Percentiles rank a stretch among this genome's conserved stretches.
Evolutionary conservation across 139 green algal genomes (phyloP).

Genomic region (Micractinium sp.): DNA sequence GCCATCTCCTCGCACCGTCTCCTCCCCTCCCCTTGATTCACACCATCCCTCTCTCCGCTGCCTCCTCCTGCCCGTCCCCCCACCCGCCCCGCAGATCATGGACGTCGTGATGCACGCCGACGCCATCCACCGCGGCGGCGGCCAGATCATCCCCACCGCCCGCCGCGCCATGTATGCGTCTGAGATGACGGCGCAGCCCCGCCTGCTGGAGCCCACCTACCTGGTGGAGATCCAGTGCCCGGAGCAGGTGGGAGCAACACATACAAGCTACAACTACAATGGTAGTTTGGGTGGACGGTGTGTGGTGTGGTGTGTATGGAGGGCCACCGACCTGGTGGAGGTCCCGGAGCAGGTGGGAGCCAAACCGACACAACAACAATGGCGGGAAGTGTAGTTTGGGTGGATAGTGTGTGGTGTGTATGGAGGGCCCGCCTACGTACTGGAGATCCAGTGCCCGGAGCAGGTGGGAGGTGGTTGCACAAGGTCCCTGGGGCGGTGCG

Average conservation of each 20-base stretch:
- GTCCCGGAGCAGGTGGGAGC: no score
- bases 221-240: slow-evolving; percentile 99
- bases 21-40: neutral
- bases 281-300: no score
- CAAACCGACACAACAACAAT: no score
- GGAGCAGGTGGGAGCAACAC: slow-evolving; percentile 66
- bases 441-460: slow-evolving; percentile 99
- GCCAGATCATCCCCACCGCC: slow-evolving; percentile 99
- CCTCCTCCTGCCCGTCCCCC: neutral
- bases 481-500: neutral
- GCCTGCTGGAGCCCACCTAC: slow-evolving; percentile 97
- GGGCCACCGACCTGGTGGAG: no score
- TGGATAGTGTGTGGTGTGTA: neutral
- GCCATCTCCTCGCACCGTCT: neutral
- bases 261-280: no score
- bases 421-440: slow-evolving; percentile 92
- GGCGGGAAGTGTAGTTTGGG: no score
- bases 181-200: slow-evolving; percentile 90
- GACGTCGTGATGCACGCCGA: slow-evolving; percentile 98
- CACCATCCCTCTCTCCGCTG: neutral
- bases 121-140: slow-evolving; percentile 98
- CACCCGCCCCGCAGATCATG: slow-evolving; percentile 52
- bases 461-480: no score
- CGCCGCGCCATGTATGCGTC: slow-evolving; percentile 95
- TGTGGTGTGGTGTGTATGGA: no score